Conservation (phyloP, 768 basidiomycete genomes). For the Steccherinum ochraceum region DNA sequence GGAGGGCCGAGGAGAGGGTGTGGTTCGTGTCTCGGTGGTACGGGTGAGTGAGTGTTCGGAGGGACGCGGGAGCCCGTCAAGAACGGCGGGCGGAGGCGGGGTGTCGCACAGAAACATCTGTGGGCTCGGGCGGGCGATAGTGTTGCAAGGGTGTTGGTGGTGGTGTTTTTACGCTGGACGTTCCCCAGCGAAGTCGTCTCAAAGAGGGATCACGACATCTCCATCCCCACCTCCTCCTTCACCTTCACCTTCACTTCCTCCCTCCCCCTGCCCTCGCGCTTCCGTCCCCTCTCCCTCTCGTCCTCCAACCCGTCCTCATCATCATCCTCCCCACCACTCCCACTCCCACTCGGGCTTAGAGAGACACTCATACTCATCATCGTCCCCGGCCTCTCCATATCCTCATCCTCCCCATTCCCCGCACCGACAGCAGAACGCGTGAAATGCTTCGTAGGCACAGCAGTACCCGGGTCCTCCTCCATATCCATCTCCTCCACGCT, state of each 20-base stretch:
- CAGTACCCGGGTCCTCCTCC: conserved; percentile 10
- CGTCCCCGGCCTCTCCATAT: conserved; percentile 13
- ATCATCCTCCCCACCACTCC: conserved; percentile 8
- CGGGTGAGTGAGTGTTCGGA: too few species aligned
- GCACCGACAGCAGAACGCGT: background rate
- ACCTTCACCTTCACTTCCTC: conserved; percentile 20
- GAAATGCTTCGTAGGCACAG: background rate
- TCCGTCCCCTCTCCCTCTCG: conserved; percentile 19
- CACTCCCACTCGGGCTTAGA: conserved; percentile 15
- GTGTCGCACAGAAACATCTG: background rate
- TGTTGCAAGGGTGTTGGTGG: background rate
- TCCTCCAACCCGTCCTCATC: conserved; percentile 3
- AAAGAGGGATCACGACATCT: conserved; percentile 11
- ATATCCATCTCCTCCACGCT: conserved; percentile 28
- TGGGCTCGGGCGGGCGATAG: background rate
- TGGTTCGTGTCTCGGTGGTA: background rate
- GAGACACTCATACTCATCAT: conserved; percentile 8
- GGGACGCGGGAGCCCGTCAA: background rate
- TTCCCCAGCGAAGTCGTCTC: background rate
- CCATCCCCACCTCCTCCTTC: conserved; percentile 23
- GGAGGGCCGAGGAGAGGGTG: background rate
- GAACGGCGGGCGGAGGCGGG: background rate
- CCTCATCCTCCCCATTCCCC: conserved; percentile 13
- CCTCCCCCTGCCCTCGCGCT: conserved; percentile 15
- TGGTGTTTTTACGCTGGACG: background rate